A percentile compares a stretch with the other conserved stretches of the same genome.
Evolutionary conservation across 129 eudicot genomes (phyloP).

Genomic region (Helianthus tuberosus): DNA sequence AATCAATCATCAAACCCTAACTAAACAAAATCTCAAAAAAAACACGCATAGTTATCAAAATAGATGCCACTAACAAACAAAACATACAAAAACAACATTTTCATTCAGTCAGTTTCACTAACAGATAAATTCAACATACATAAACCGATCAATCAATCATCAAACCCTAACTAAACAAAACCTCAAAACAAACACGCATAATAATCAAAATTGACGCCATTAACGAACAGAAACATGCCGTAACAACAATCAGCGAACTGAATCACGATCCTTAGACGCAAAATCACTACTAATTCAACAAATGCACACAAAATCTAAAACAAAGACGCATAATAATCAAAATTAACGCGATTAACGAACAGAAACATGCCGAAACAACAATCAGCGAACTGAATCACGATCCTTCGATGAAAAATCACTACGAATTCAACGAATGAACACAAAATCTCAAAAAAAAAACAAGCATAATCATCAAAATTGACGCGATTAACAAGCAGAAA

Average conservation of each 20-base stretch:
- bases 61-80: background rate
- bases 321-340: constrained; percentile 7
- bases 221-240: constrained; percentile 14
- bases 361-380: constrained; percentile 22
- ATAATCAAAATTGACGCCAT: background rate
- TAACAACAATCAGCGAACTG: constrained; percentile 8
- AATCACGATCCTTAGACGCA: constrained; percentile 17
- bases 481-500: constrained; percentile 6
- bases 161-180: background rate
- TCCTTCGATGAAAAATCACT: constrained; percentile 5
- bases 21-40: background rate
- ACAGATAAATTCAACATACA: no score
- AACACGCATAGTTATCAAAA: constrained; percentile 9
- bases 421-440: constrained; percentile 22
- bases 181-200: constrained; percentile 2
- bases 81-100: constrained; percentile 22
- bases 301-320: background rate
- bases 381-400: constrained; percentile 1
- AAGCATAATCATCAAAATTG: constrained; percentile 3
- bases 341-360: constrained; percentile 3
- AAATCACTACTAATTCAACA: constrained; percentile 21
- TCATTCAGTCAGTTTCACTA: background rate
- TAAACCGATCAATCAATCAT: background rate
- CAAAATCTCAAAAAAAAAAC: background rate
- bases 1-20: background rate